Base-by-base conservation (phyloP, 2,329 filamentous ascomycete genomes). In the Clarireedia homoeocarpa region DNA sequence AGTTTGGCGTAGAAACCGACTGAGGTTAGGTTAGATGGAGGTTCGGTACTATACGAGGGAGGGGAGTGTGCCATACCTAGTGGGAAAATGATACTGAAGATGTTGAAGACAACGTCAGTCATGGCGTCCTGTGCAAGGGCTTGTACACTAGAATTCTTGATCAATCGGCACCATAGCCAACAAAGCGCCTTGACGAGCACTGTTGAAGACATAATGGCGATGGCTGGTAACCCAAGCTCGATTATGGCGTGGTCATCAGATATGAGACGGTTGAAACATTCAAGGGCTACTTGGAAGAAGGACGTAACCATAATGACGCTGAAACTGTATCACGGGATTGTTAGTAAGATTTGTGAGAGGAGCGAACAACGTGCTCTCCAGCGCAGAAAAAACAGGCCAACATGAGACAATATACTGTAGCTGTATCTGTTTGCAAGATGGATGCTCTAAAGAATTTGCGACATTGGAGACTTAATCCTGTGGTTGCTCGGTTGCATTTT, bases 81-180 rank as follows among this genome's bases (percentile, higher is more conserved):
- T 0, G 82, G 82, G 62, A 85, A 85, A 7, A 83, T 72, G 1
- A 85, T 75, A 14, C 80, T 83, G 6, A 84, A 74, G 0, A 81
- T 80, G 65, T 85, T 85, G 71, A 85, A 85, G 61, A 82, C 74
- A 17, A 85, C 81, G 59, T 85, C 82, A 0, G 79, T 82, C 66
- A 83, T 82, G 67, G 81, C 84, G 63, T 85, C 81, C 65, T 84
- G 81, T 0, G 77, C 81, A 5, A 87, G 70, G 0, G 82, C 82
- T 60, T 84, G 81, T 0, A 85, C 82, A 63, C 84, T 81, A 0
- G 81, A 83, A 2, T 82, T 84, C 62, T 84, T 83, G 61, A 85
- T 77, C 3, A 74, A 71, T 2, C 77, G 73, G 63, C 82, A 84
- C 45, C 78, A 80, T 15, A 84, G 68, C 72, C 82, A 81, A 53